These are phyloP conservation scores for Peltaster fructicola DNA, from an alignment of 2,329 filamentous ascomycete genomes.

Conservation along the genomic window DNA sequence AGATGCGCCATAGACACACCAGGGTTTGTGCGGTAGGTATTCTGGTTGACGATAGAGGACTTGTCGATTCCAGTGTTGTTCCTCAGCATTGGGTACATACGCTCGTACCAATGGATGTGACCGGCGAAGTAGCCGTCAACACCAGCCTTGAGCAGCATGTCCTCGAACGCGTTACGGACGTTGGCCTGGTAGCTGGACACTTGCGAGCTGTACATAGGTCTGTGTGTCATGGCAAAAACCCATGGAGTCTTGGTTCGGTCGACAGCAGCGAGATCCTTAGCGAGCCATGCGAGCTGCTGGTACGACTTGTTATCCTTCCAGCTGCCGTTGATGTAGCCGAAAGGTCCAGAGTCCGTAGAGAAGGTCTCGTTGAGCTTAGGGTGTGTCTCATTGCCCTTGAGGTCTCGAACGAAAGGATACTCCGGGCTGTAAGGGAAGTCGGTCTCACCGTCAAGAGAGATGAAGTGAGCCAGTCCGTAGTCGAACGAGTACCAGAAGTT, in stretches of 20 bases:
- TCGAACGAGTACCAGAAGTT: slow-evolving; percentile 40
- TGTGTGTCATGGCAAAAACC: slow-evolving; percentile 32
- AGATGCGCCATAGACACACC: slow-evolving; percentile 33
- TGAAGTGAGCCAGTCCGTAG: slow-evolving; percentile 36
- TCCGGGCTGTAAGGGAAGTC: slow-evolving; percentile 32
- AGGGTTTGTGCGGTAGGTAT: slow-evolving; percentile 31
- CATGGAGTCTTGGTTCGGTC: slow-evolving; percentile 32
- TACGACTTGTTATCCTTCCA: slow-evolving; percentile 26
- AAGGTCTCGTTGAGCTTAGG: slow-evolving; percentile 27
- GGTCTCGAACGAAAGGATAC: slow-evolving; percentile 27
- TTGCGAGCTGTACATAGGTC: slow-evolving; percentile 31
- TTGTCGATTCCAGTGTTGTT: no score
- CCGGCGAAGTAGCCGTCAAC: slow-evolving; percentile 29
- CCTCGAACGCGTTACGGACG: slow-evolving; percentile 30
- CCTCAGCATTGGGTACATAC: slow-evolving; percentile 25
- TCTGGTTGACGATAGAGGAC: slow-evolving; percentile 28
- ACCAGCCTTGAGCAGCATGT: slow-evolving; percentile 25
- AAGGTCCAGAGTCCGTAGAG: slow-evolving; percentile 32
- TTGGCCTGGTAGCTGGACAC: slow-evolving; percentile 27
- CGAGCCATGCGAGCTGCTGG: slow-evolving; percentile 31
- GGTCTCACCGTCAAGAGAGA: slow-evolving; percentile 31
- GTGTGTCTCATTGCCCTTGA: slow-evolving; percentile 23
- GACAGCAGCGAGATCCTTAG: slow-evolving; percentile 27
- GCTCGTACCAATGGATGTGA: slow-evolving; percentile 33
- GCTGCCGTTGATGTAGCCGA: slow-evolving; percentile 25